Percentiles rank a stretch among this genome's conserved stretches.
Conservation (phyloP, 2,329 filamentous ascomycete species). For the Alternaria viburni region DNA sequence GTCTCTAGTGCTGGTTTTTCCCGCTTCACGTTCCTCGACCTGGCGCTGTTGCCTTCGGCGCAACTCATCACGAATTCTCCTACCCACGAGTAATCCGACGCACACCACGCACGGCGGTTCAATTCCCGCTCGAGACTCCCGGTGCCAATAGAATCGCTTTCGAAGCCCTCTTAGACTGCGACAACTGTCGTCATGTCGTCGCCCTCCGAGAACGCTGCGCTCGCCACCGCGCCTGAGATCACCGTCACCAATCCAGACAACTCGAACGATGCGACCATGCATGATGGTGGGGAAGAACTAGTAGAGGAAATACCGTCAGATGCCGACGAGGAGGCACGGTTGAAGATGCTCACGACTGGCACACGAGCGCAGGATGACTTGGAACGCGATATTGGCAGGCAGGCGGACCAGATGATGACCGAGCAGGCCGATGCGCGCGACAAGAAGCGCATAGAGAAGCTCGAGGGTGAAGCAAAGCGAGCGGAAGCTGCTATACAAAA, state of each 20-base stretch:
- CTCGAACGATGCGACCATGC: conserved; percentile 6
- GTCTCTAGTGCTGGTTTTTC: background rate
- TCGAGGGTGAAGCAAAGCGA: conserved; percentile 59
- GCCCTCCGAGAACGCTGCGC: conserved; percentile 12
- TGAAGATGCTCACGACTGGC: conserved; percentile 47
- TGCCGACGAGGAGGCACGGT: conserved; percentile 50
- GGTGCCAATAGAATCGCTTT: background rate
- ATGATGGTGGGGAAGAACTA: conserved; percentile 15
- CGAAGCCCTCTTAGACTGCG: background rate
- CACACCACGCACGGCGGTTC: background rate
- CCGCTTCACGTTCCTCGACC: background rate
- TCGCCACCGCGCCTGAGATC: conserved; percentile 14
- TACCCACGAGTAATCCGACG: background rate
- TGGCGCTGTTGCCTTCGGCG: conserved; percentile 23
- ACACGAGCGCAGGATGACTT: conserved; percentile 85
- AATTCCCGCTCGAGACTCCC: background rate
- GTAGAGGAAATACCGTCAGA: conserved; percentile 36
- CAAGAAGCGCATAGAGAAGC: conserved; percentile 66
- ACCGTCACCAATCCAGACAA: conserved; percentile 11
- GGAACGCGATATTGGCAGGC: conserved; percentile 79
- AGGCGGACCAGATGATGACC: conserved; percentile 66
- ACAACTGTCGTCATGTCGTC: conserved; percentile 15
- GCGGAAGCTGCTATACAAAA: conserved; percentile 70
- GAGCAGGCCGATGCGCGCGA: conserved; percentile 70
- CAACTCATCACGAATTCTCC: conserved; percentile 1